Conservation (phyloP, 306 rosid genomes). For the Acacia melanoxylon region DNA sequence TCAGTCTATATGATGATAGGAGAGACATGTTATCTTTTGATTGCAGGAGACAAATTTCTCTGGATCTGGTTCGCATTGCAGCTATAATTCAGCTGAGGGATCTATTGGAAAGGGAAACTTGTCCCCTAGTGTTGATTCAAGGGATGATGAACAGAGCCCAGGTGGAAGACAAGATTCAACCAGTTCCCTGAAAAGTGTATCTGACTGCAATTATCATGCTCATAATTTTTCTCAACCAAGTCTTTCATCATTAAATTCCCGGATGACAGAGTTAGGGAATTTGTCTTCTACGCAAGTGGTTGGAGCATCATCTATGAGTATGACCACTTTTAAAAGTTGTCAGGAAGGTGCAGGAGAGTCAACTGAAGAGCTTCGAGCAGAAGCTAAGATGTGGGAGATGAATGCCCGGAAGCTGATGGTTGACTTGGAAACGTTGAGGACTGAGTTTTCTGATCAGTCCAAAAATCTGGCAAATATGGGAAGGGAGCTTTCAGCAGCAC, state of each 20-base stretch:
- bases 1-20: slow-evolving; percentile 20
- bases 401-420: slow-evolving; percentile 81
- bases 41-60: slow-evolving; percentile 49
- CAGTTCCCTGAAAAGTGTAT: slow-evolving; percentile 46
- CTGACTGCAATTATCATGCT: slow-evolving; percentile 28
- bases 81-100: slow-evolving; percentile 45
- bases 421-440: slow-evolving; percentile 66
- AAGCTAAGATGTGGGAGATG: slow-evolving; percentile 96
- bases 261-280: not conserved
- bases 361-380: slow-evolving; percentile 73
- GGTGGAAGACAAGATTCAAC: slow-evolving; percentile 36
- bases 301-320: slow-evolving; percentile 30
- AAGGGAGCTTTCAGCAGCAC: slow-evolving; percentile 58
- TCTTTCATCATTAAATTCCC: slow-evolving; percentile 34
- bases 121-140: slow-evolving; percentile 31
- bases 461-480: slow-evolving; percentile 50
- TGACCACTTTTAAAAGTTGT: slow-evolving; percentile 30
- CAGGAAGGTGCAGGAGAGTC: slow-evolving; percentile 57
- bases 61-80: slow-evolving; percentile 43
- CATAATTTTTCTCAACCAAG: slow-evolving; percentile 27
- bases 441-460: slow-evolving; percentile 66
- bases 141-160: slow-evolving; percentile 31
- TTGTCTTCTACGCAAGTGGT: slow-evolving; percentile 25
- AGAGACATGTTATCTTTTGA: slow-evolving; percentile 17
- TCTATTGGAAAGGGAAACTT: slow-evolving; percentile 38